These are phyloP conservation scores for Toxicodendron radicans DNA, from an alignment of 345 rosid genomes.

Conservation along the genomic window DNA sequence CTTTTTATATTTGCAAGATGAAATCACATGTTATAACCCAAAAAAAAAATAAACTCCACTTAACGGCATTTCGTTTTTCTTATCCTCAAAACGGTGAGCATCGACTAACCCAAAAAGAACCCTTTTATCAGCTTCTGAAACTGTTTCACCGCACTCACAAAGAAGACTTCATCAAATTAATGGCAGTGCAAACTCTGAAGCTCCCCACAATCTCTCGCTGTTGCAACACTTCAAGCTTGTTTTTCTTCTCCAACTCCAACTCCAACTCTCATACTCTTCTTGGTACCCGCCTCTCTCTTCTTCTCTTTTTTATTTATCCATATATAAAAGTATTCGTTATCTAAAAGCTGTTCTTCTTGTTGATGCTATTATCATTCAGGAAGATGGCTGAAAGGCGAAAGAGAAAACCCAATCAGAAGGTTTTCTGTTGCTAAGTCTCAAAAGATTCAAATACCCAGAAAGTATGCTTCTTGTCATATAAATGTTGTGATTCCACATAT, in stretches of 20 bases:
- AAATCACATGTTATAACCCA: too few relatives aligned
- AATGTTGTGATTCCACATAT: background rate
- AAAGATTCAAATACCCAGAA: constrained; percentile 48
- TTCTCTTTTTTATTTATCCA: background rate
- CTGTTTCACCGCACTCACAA: background rate
- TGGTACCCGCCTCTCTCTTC: constrained; percentile 26
- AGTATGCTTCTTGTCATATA: constrained; percentile 33
- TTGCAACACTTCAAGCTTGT: constrained; percentile 25
- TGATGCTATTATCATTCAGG: constrained; percentile 31
- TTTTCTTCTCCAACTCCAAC: constrained; percentile 37
- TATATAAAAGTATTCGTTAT: background rate
- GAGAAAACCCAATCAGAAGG: constrained; percentile 37
- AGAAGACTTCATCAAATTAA: background rate
- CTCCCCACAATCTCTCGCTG: constrained; percentile 39
- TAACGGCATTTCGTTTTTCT: background rate
- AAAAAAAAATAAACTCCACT: too few relatives aligned
- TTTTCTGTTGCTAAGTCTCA: constrained; percentile 53
- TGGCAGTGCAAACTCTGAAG: constrained; percentile 49
- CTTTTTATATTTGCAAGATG: too few relatives aligned
- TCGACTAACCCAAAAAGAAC: background rate
- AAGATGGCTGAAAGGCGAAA: constrained; percentile 39
- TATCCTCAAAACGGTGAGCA: background rate
- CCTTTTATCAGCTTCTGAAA: background rate
- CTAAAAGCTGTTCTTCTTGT: constrained; percentile 2
- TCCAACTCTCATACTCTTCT: constrained; percentile 20